A percentile compares a stretch with the other conserved stretches of the same genome.
phyloP scores from a whole-genome alignment of 495 filamentous ascomycete species.

The Penicillium chermesinum region DNA sequence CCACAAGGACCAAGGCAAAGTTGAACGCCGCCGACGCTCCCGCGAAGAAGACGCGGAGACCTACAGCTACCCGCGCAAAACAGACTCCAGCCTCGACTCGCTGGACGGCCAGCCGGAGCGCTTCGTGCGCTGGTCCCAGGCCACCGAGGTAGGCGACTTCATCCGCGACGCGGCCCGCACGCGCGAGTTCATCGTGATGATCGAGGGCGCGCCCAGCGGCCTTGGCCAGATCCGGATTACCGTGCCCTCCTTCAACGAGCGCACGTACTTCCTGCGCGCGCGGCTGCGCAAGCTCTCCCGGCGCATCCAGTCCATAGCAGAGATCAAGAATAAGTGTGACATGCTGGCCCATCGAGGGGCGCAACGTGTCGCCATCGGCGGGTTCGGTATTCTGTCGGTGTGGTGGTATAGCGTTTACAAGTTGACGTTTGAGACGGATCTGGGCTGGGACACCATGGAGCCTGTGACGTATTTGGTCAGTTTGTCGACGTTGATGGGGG shows the following conservation, averaged over 20 bases:
- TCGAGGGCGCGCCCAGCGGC: constrained; percentile 60
- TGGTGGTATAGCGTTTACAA: constrained; percentile 83
- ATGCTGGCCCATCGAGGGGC: constrained; percentile 66
- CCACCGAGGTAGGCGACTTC: constrained; percentile 92
- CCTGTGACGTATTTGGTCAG: constrained; percentile 86
- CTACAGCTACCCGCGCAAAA: constrained; percentile 32
- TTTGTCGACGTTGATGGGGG: constrained; percentile 73
- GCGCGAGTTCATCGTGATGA: constrained; percentile 77
- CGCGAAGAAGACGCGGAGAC: constrained; percentile 30
- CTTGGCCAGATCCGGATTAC: constrained; percentile 66
- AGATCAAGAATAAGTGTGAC: constrained; percentile 80
- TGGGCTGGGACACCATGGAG: constrained; percentile 90
- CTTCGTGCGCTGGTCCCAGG: constrained; percentile 87
- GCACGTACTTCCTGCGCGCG: constrained; percentile 79
- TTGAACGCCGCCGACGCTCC: constrained; percentile 12
- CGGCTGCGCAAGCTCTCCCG: constrained; percentile 64
- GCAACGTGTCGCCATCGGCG: constrained; percentile 72
- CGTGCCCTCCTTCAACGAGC: constrained; percentile 82
- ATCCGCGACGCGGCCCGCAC: constrained; percentile 84
- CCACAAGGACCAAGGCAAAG: constrained; percentile 2
- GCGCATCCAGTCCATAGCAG: constrained; percentile 60
- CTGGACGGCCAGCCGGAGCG: constrained; percentile 20
- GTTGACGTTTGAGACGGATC: constrained; percentile 70
- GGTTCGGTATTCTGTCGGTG: constrained; percentile 60
- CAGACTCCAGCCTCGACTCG: constrained; percentile 16